Conservation (phyloP, 1,139 yeast genomes). For the Debaryomyces psychrophilus region DNA sequence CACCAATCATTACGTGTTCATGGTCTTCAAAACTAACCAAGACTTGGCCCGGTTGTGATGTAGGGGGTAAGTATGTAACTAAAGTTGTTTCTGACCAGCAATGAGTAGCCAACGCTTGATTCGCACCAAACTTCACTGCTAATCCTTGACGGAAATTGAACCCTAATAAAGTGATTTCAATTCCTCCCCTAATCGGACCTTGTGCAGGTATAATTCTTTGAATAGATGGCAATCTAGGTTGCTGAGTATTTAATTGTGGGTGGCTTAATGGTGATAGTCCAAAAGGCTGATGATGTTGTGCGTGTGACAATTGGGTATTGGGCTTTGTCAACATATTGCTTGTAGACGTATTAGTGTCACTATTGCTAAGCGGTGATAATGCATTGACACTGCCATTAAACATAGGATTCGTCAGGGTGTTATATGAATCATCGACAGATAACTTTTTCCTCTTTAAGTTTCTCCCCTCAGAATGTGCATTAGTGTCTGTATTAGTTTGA, state of each 20-base stretch:
- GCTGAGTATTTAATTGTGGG: conserved; percentile 18
- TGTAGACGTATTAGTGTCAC: conserved; percentile 48
- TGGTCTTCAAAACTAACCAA: conserved; percentile 74
- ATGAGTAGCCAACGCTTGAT: conserved; percentile 82
- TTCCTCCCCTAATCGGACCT: conserved; percentile 95
- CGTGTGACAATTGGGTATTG: not conserved
- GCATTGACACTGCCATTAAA: conserved; percentile 47
- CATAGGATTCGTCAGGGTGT: conserved; percentile 45
- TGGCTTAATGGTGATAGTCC: conserved; percentile 22
- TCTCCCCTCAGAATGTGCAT: conserved; percentile 27
- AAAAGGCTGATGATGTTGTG: conserved; percentile 13
- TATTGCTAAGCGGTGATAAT: conserved; percentile 48
- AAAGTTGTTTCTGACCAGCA: conserved; percentile 96
- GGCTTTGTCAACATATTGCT: conserved; percentile 20
- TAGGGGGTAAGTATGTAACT: conserved; percentile 92
- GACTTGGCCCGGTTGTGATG: conserved; percentile 87
- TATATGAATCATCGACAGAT: conserved; percentile 48
- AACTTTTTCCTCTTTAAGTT: conserved; percentile 46
- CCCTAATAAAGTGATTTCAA: conserved; percentile 89
- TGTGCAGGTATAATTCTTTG: conserved; percentile 91
- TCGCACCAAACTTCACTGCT: conserved; percentile 82
- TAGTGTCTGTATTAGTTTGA: conserved; percentile 45
- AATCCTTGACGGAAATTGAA: conserved; percentile 82
- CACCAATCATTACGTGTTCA: conserved; percentile 32
- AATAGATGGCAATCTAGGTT: conserved; percentile 53